Conservation (phyloP, 1,284 basidiomycete genomes). For the Moniliella sp. region DNA sequence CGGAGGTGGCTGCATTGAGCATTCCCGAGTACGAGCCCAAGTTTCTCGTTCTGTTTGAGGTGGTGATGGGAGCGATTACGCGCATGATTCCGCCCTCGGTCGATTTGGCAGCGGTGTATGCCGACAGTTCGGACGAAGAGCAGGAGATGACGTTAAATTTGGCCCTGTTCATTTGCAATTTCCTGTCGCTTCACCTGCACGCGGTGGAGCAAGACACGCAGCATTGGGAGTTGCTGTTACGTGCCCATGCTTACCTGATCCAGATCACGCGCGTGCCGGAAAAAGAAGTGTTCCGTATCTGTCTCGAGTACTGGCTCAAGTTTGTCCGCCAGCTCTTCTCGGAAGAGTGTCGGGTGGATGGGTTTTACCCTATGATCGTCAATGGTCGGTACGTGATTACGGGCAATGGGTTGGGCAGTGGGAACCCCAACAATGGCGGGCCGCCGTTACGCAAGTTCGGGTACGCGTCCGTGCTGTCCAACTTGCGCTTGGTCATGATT, state of each 20-base stretch:
- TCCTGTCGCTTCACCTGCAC: slow-evolving; percentile 63
- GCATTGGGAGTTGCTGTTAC: slow-evolving; percentile 64
- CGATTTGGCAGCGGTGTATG: slow-evolving; percentile 66
- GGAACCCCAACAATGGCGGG: slow-evolving; percentile 4
- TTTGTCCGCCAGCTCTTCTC: slow-evolving; percentile 85
- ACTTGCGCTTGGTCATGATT: slow-evolving; percentile 83
- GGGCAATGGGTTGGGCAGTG: slow-evolving; percentile 7
- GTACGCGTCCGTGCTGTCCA: slow-evolving; percentile 67
- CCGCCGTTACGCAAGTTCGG: slow-evolving; percentile 62
- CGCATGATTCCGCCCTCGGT: slow-evolving; percentile 45
- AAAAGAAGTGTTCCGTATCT: slow-evolving; percentile 97
- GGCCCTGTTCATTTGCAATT: slow-evolving; percentile 86
- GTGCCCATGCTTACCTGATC: slow-evolving; percentile 81
- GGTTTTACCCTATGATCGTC: slow-evolving; percentile 77
- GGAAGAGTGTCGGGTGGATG: slow-evolving; percentile 75
- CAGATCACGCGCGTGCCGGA: slow-evolving; percentile 96
- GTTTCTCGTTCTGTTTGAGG: slow-evolving; percentile 89
- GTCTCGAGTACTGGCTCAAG: slow-evolving; percentile 93
- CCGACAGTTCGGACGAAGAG: slow-evolving; percentile 68
- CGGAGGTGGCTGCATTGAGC: slow-evolving; percentile 65
- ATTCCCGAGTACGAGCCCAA: slow-evolving; percentile 95
- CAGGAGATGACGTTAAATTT: slow-evolving; percentile 95
- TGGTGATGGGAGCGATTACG: slow-evolving; percentile 33
- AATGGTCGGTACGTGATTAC: slow-evolving; percentile 41
- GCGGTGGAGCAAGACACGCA: slow-evolving; percentile 76